Conservation (phyloP, 2,329 filamentous ascomycete species). For the Fusarium solani-melongenae region DNA sequence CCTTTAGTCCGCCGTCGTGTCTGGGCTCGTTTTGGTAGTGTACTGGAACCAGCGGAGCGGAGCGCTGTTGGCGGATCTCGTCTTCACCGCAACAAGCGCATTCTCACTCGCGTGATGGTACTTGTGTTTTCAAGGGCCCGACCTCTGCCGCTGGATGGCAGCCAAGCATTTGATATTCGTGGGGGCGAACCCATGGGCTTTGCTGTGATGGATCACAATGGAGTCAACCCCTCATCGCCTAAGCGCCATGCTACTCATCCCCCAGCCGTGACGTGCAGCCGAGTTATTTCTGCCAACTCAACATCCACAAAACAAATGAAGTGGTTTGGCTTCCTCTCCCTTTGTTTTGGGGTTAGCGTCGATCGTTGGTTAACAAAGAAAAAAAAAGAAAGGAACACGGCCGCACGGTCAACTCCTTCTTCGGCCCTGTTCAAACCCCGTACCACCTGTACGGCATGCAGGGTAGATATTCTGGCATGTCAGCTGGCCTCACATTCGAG, state of each 20-base stretch:
- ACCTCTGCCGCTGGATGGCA: neutral
- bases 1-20: constrained; percentile 2
- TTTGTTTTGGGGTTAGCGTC: constrained; percentile 5
- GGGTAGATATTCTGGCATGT: constrained; percentile 5
- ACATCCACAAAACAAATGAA: neutral
- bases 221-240: constrained; percentile 15
- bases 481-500: constrained; percentile 15
- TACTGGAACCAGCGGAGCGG: constrained; percentile 13
- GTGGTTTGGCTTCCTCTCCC: constrained; percentile 6
- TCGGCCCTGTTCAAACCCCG: neutral
- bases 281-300: constrained; percentile 6
- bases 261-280: constrained; percentile 28
- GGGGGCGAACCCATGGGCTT: constrained; percentile 3
- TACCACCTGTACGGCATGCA: constrained; percentile 3
- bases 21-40: constrained; percentile 7
- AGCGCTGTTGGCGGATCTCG: constrained; percentile 16
- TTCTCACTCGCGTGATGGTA: constrained; percentile 26
- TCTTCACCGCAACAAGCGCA: constrained; percentile 34
- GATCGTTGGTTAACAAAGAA: neutral
- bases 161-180: constrained; percentile 8
- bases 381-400: neutral
- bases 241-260: constrained; percentile 16
- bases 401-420: neutral
- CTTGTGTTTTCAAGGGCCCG: neutral
- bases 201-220: constrained; percentile 13